Evolutionary conservation across 78 protist species (phyloP).

Genomic region (Dictyostelium intermedium): DNA sequence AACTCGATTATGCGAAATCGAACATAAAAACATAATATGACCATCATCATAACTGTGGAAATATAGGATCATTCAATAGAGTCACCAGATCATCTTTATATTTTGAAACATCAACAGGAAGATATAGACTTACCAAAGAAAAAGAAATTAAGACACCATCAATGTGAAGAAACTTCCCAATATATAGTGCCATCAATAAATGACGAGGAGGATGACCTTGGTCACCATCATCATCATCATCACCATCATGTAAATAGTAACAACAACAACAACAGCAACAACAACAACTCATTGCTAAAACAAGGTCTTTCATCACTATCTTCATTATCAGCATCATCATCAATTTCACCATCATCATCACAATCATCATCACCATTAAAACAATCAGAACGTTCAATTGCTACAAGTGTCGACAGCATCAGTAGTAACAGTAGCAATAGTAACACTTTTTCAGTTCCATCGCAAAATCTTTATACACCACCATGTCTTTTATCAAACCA

Average conservation of each 20-base stretch:
- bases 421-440: neutral
- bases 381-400: neutral
- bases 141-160: neutral
- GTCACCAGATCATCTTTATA: neutral
- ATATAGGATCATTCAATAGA: conserved; percentile 3
- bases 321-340: neutral
- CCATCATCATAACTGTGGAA: no score
- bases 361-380: neutral
- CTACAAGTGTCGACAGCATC: neutral
- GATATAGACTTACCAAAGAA: neutral
- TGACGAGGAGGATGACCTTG: neutral
- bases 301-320: neutral
- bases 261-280: neutral
- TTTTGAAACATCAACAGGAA: neutral
- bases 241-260: neutral
- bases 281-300: neutral
- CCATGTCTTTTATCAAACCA: neutral
- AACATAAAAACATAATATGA: no score
- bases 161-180: conserved; percentile 1
- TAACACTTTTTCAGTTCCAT: neutral
- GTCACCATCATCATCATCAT: neutral
- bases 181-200: neutral
- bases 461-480: neutral
- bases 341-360: neutral
- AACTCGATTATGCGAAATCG: neutral